Base-by-base conservation (phyloP, 1,139 yeast genomes). In the Zygoascus meyerae region DNA sequence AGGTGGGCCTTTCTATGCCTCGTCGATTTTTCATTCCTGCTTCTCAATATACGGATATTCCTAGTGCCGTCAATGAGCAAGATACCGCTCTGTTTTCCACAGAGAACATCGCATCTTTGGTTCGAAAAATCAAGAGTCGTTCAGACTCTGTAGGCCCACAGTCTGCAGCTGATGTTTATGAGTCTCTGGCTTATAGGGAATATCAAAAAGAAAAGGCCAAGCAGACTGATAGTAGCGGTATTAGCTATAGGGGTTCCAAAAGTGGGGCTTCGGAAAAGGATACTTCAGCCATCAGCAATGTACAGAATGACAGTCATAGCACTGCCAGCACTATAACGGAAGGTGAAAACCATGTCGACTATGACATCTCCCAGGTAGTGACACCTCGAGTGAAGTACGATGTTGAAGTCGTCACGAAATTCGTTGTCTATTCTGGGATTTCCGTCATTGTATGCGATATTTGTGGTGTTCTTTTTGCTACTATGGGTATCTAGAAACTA, bases 371-470 rank as follows among this genome's bases (percentile, higher is more conserved):
- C 1, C 50, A 55, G 70, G 39, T 78, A 67, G 61, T 71, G 64
- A 59, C 54, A 16, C 71, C 71, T 2, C 60, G 73, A 31, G 63
- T 78, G 9, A 69, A 89, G 46, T 82, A 80, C 58, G 92, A 83
- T 52, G 81, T 83, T 29, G 90, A 83, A 54, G 83, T 84, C 14
- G 69, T 85, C 39, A 86, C 92, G 10, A 72, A 90, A 57, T 64
- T 85, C 49, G 69, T 83, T 15, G 84, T 86, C 1, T 87, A 87
- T 63, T 80, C 84, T 2, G 95, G 95, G 0, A 77, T 86, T 26
- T 71, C 86, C 0, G 56, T 68, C 26, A 53, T 62, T 35, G 56
- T 60, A 3, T 48, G 52, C 17, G 59, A 53, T 45, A 39, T 54
- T 6, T 50, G 56, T 30, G 59, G 58, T 26, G 36, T 50, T 12